A percentile compares a stretch with the other conserved stretches of the same genome.
Conservation (phyloP, 75 land plant species). For the Sequoia sempervirens region DNA sequence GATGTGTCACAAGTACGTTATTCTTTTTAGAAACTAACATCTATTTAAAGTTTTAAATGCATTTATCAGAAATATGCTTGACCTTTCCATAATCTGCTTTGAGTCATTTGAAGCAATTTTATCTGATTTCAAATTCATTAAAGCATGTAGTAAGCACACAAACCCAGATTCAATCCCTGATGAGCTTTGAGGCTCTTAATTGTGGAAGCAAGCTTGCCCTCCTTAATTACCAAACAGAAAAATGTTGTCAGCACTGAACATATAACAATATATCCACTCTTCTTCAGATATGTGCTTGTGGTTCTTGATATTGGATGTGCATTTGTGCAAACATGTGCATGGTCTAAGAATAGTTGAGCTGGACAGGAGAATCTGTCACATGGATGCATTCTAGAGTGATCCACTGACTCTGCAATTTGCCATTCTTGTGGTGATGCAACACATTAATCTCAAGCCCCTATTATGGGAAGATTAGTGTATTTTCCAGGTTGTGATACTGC, state of each 20-base stretch:
- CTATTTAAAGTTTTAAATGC: background rate
- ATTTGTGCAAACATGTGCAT: background rate
- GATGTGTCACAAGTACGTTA: conserved; percentile 27
- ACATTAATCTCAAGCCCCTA: background rate
- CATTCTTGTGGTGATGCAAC: too few relatives aligned
- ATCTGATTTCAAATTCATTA: background rate
- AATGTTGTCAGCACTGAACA: background rate
- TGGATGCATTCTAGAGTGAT: background rate
- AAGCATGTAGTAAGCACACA: background rate
- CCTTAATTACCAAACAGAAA: background rate
- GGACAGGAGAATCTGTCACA: background rate
- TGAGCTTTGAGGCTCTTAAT: too few relatives aligned
- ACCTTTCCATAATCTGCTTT: background rate
- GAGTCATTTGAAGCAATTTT: background rate
- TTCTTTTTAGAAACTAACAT: background rate
- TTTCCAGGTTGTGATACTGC: background rate
- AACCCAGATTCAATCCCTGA: too few relatives aligned
- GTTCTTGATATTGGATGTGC: background rate
- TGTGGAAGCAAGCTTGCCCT: too few relatives aligned
- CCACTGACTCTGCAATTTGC: background rate
- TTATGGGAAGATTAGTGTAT: background rate
- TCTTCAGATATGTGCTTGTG: background rate
- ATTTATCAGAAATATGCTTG: background rate
- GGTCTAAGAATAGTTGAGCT: background rate
- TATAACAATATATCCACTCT: background rate